Percentiles rank a stretch among this genome's conserved stretches.
Conservation (phyloP, 768 basidiomycete genomes). For the Tulasnella calospora region DNA sequence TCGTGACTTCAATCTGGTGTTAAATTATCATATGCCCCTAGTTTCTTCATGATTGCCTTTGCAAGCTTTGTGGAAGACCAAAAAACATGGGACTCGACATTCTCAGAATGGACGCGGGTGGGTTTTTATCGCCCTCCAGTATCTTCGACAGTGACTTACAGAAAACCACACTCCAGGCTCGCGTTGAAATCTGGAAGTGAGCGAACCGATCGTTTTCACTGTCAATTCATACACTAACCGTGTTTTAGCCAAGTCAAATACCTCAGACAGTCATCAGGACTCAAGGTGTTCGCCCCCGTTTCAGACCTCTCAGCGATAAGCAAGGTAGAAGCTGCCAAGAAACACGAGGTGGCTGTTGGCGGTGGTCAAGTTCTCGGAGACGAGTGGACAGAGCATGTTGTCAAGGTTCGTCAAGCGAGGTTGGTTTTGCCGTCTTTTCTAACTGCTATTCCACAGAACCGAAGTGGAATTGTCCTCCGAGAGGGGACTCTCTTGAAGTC, state of each 20-base stretch:
- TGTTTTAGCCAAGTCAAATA: slow-evolving; percentile 71
- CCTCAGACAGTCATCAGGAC: slow-evolving; percentile 71
- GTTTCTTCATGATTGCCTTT: slow-evolving; percentile 93
- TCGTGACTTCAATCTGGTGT: neutral
- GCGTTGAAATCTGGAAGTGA: slow-evolving; percentile 92
- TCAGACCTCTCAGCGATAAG: slow-evolving; percentile 77
- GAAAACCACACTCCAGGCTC: slow-evolving; percentile 41
- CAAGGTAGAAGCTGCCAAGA: slow-evolving; percentile 60
- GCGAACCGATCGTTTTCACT: slow-evolving; percentile 33
- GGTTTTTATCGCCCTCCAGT: slow-evolving; percentile 26
- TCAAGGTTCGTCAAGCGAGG: slow-evolving; percentile 54
- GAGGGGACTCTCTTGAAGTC: slow-evolving; percentile 88
- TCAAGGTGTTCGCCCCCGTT: slow-evolving; percentile 89
- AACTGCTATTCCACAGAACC: slow-evolving; percentile 50
- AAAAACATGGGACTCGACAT: slow-evolving; percentile 57
- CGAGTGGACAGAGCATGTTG: slow-evolving; percentile 92
- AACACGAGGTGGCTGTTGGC: slow-evolving; percentile 65
- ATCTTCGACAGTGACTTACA: neutral
- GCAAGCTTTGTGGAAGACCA: slow-evolving; percentile 76
- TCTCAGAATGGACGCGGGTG: slow-evolving; percentile 85
- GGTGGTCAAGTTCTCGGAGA: slow-evolving; percentile 88
- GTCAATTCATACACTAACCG: neutral
- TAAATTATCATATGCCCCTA: slow-evolving; percentile 33
- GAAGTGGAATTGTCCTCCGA: slow-evolving; percentile 88
- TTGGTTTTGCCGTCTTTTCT: neutral